phyloP scores from a whole-genome alignment of 768 basidiomycete genomes.

The Pulveroboletus ravenelii region DNA sequence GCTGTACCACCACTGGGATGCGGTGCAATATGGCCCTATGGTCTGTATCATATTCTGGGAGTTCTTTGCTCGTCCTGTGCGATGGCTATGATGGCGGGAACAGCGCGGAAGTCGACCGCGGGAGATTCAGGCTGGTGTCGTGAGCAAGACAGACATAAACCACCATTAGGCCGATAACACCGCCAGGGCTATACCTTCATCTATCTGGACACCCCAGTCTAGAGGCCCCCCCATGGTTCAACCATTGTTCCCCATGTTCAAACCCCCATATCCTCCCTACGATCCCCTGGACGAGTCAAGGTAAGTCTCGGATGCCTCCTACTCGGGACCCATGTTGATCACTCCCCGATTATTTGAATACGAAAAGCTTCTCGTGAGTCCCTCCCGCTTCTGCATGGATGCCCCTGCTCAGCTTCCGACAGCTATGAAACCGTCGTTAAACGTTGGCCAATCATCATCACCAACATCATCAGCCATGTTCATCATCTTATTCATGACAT shows the following conservation, averaged over 20 bases:
- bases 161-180: background rate
- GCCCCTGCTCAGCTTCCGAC: conserved; percentile 3
- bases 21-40: no score
- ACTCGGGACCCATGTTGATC: background rate
- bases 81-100: no score
- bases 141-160: no score
- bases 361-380: conserved; percentile 60
- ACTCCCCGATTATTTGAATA: background rate
- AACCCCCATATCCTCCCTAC: conserved; percentile 61
- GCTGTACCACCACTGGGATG: no score
- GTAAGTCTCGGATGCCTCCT: conserved; percentile 33
- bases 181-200: background rate
- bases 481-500: conserved; percentile 64
- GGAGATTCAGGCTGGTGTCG: no score
- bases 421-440: conserved; percentile 77
- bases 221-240: background rate
- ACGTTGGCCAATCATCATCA: conserved; percentile 83
- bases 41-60: no score
- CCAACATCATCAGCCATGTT: conserved; percentile 71
- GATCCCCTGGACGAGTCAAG: conserved; percentile 67
- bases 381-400: background rate
- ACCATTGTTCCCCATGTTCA: conserved; percentile 31
- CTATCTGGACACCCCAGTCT: background rate
- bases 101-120: no score
- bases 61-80: no score